Evolutionary conservation across 2,329 filamentous ascomycete genomes (phyloP), one percentile per base, ranked within the genome.

Genomic region (Trichoderma pleuroti): DNA sequence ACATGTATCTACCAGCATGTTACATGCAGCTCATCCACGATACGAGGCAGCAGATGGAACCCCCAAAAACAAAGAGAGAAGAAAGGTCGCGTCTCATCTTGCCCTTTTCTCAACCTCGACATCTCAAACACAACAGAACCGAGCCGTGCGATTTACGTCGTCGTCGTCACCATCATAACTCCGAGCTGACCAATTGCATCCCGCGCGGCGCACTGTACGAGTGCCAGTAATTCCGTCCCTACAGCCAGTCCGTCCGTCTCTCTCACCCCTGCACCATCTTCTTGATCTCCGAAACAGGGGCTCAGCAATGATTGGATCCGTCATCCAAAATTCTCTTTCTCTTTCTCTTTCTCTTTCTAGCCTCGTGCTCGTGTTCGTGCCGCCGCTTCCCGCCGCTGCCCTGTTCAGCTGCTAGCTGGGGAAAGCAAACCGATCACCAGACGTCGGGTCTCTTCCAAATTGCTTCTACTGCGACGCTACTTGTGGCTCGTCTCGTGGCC

Each of bases 221-320:
- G 11, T 10, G 21, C 26, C 26, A 28, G 26, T 28, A 28, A 28
- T 28, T 28, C 42, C 42, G 2, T n/a, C 6, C 32, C 4, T 21
- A 49, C 42, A 49, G n/a, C n/a, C 42, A 21, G n/a, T 21, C 42
- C 42, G 18, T 49, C 46, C 11, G 21, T 52, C 46, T 63, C 10
- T 56, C 28, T 66, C 4, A 24, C 54, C 64, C 64, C 36, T 59
- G 36, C 54, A 16, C 34, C 64, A n/a, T n/a, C 64, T 46, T 68
- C 64, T 68, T 59, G 64, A 68, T 68, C 64, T 46, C 64, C 64
- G 64, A 68, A 68, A 68, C 64, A 68, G 52, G 64, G 54, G 63
- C 63, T 66, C 30, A 66, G 63, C 46, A 66, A 28, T 39, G n/a
- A 36, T 36, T 56, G 28, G 52, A 26, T 28, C 64, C 52, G 34